Evolutionary conservation across 805 yeast genomes (phyloP).

Genomic region (Vanderwaltozyma tropicalis): DNA sequence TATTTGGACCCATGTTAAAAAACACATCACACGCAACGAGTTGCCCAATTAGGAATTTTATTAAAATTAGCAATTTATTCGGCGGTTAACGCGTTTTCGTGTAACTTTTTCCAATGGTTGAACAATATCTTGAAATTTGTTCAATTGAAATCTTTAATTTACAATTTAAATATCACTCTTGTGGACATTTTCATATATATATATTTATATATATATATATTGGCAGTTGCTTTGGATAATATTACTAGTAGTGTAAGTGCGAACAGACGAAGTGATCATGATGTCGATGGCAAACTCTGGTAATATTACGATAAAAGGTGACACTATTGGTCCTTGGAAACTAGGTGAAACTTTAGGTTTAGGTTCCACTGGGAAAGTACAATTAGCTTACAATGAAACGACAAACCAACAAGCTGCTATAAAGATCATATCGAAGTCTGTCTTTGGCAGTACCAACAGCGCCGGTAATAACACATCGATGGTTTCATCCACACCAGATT

Average conservation of each 20-base stretch:
- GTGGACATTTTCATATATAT: no score
- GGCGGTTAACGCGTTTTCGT: constrained; percentile 1
- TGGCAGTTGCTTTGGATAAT: no score
- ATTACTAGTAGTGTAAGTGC: no score
- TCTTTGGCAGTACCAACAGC: constrained; percentile 31
- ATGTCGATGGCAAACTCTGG: not conserved
- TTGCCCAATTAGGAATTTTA: no score
- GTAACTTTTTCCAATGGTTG: not conserved
- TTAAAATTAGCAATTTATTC: no score
- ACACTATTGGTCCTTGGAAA: constrained; percentile 84
- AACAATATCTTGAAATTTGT: no score
- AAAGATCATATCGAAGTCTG: constrained; percentile 84
- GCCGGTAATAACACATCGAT: constrained; percentile 22
- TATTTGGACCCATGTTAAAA: no score
- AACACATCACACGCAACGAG: no score
- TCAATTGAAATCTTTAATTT: no score
- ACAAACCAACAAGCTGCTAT: constrained; percentile 92
- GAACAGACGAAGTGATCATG: no score
- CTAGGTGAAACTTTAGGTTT: constrained; percentile 88
- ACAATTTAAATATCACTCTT: no score
- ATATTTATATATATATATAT: no score
- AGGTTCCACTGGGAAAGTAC: constrained; percentile 94
- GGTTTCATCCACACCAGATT: constrained; percentile 38
- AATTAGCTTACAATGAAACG: constrained; percentile 76
- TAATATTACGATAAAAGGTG: constrained; percentile 27